Evolutionary conservation across 192 early-diverging fungal genomes (phyloP).

Genomic region (Dissophora globulifera): DNA sequence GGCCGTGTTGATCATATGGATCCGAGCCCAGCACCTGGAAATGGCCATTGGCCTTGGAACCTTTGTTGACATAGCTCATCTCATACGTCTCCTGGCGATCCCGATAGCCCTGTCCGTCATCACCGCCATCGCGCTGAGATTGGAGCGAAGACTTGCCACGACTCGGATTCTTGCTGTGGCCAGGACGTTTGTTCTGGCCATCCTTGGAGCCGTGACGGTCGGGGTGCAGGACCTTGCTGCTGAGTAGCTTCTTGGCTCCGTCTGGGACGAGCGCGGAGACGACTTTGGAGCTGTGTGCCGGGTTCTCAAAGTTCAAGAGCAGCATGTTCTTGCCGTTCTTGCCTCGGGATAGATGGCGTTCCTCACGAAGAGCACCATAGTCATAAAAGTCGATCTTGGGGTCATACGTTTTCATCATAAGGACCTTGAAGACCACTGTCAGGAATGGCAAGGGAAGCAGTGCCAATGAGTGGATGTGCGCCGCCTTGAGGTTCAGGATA

Average conservation of each 20-base stretch:
- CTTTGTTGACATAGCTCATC: slow-evolving; percentile 23
- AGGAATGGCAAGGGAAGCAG: slow-evolving; percentile 71
- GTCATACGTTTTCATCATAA: slow-evolving; percentile 57
- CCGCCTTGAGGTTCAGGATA: slow-evolving; percentile 63
- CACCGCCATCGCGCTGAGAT: not conserved
- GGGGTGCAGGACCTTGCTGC: slow-evolving; percentile 68
- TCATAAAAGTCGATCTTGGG: slow-evolving; percentile 65
- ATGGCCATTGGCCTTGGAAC: not conserved
- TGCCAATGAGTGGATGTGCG: slow-evolving; percentile 54
- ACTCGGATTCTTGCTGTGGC: not conserved
- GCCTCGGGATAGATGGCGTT: slow-evolving; percentile 43
- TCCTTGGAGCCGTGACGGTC: slow-evolving; percentile 21
- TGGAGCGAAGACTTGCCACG: slow-evolving; percentile 1
- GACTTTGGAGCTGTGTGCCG: slow-evolving; percentile 67
- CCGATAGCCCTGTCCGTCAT: not conserved
- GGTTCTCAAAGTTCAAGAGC: slow-evolving; percentile 73
- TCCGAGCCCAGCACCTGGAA: slow-evolving; percentile 8
- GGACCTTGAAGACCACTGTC: slow-evolving; percentile 64
- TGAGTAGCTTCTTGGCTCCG: slow-evolving; percentile 69
- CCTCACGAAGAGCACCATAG: slow-evolving; percentile 55
- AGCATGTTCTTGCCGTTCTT: slow-evolving; percentile 33
- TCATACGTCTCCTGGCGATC: slow-evolving; percentile 31
- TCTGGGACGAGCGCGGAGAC: slow-evolving; percentile 77
- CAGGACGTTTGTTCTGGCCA: slow-evolving; percentile 6
- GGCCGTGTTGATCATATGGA: slow-evolving; percentile 1